Evolutionary conservation across 352 stramenopile species (phyloP).

Genomic region (Thraustotheca clavata): DNA sequence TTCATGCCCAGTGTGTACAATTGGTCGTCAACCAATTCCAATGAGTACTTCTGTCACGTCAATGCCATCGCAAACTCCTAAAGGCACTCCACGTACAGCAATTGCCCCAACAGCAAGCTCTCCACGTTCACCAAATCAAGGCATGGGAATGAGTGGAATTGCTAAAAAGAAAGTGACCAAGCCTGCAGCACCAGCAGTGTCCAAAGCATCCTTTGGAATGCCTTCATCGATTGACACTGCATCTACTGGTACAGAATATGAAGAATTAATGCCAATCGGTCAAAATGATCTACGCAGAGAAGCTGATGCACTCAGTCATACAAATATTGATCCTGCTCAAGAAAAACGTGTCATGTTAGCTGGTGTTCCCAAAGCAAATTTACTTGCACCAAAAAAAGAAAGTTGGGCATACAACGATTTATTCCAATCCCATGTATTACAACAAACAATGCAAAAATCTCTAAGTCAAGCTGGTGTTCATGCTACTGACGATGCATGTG

Average conservation of each 20-base stretch:
- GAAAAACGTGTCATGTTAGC: slow-evolving; percentile 80
- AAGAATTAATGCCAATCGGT: slow-evolving; percentile 53
- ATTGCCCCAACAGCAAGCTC: background rate
- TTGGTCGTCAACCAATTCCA: slow-evolving; percentile 53
- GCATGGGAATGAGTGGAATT: too few relatives aligned
- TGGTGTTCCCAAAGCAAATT: slow-evolving; percentile 30
- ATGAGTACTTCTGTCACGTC: background rate
- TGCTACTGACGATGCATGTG: slow-evolving; percentile 28
- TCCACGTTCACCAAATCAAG: slow-evolving; percentile 1
- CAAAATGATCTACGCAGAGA: slow-evolving; percentile 70
- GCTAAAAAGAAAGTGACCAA: slow-evolving; percentile 9
- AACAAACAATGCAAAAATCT: slow-evolving; percentile 45
- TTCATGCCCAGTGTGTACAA: slow-evolving; percentile 74
- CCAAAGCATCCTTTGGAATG: background rate
- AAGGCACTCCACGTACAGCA: background rate
- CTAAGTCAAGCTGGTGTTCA: slow-evolving; percentile 46
- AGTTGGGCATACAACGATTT: slow-evolving; percentile 73
- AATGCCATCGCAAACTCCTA: background rate
- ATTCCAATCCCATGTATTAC: slow-evolving; percentile 60
- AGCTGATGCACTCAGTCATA: slow-evolving; percentile 79
- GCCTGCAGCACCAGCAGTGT: background rate
- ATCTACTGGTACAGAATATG: background rate
- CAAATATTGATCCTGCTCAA: slow-evolving; percentile 56
- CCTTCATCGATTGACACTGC: background rate
- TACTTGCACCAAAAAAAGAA: slow-evolving; percentile 48